Conservation (phyloP, 108 stramenopile species). For the Stephanodiscus minutulus region DNA sequence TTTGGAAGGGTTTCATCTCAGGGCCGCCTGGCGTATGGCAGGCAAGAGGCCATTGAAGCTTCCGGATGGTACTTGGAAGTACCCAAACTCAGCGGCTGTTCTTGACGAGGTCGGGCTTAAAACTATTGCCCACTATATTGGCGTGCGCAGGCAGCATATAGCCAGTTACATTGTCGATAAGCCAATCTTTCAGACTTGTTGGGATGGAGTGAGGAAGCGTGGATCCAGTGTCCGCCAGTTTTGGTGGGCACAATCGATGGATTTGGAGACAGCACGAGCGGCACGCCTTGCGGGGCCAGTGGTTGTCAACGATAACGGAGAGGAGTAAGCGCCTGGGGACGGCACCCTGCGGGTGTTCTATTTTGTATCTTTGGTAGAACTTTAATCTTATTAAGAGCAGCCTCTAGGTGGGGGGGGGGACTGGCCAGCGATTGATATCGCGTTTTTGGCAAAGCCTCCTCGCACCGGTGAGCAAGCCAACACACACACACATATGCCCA, state of each 20-base stretch:
- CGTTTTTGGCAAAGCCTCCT: neutral
- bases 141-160: no score
- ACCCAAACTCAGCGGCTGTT: constrained; percentile 4
- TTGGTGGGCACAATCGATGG: no score
- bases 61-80: constrained; percentile 12
- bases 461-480: no score
- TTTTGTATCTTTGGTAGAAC: neutral
- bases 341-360: neutral
- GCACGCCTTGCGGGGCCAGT: no score
- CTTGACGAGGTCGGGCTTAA: constrained; percentile 4
- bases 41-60: constrained; percentile 5
- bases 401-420: neutral
- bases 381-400: neutral
- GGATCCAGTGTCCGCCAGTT: no score
- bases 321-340: neutral
- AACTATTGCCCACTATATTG: no score
- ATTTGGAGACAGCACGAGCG: no score
- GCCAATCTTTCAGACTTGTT: no score
- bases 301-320: neutral
- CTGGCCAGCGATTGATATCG: neutral
- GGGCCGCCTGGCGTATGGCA: constrained; percentile 19
- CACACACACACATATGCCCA: no score
- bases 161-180: no score
- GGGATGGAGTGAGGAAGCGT: no score
- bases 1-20: constrained; percentile 10